These are phyloP conservation scores for Ganoderma resinaceum DNA, from an alignment of 1,284 basidiomycete genomes.

Conservation along the genomic window DNA sequence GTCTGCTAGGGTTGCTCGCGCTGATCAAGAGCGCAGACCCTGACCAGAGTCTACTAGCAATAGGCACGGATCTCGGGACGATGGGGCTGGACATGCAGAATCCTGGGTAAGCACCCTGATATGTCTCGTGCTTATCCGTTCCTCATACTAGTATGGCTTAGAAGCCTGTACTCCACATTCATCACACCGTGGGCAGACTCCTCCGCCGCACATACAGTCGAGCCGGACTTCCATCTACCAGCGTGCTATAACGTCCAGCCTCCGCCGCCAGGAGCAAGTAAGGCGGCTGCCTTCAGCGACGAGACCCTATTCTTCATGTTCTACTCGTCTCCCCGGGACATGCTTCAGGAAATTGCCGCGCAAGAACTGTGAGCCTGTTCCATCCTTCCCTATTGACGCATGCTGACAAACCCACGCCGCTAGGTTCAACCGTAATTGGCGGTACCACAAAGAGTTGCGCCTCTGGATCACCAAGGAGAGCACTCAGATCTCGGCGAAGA, in stretches of 20 bases:
- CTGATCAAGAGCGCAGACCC: slow-evolving; percentile 93
- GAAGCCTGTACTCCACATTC: slow-evolving; percentile 91
- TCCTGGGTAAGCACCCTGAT: slow-evolving; percentile 65
- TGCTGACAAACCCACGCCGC: background rate
- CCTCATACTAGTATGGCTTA: slow-evolving; percentile 40
- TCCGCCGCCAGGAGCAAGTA: slow-evolving; percentile 86
- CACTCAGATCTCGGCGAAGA: slow-evolving; percentile 84
- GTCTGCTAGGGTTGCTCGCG: slow-evolving; percentile 86
- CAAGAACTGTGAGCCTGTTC: slow-evolving; percentile 83
- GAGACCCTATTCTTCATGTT: slow-evolving; percentile 99
- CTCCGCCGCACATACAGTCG: slow-evolving; percentile 81
- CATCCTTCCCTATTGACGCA: background rate
- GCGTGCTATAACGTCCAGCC: slow-evolving; percentile 95
- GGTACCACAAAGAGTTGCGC: slow-evolving; percentile 95
- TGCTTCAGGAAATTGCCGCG: slow-evolving; percentile 94
- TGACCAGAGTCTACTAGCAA: slow-evolving; percentile 85
- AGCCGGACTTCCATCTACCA: slow-evolving; percentile 93
- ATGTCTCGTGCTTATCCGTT: slow-evolving; percentile 2
- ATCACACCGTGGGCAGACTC: slow-evolving; percentile 97
- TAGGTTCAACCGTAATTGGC: slow-evolving; percentile 96
- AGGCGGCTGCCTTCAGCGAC: slow-evolving; percentile 91
- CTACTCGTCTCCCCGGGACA: slow-evolving; percentile 93
- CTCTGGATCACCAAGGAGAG: slow-evolving; percentile 97
- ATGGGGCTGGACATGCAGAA: slow-evolving; percentile 92
- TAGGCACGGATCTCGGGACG: slow-evolving; percentile 93